Base-by-base conservation (phyloP, 345 rosid species). In the Punica granatum region DNA sequence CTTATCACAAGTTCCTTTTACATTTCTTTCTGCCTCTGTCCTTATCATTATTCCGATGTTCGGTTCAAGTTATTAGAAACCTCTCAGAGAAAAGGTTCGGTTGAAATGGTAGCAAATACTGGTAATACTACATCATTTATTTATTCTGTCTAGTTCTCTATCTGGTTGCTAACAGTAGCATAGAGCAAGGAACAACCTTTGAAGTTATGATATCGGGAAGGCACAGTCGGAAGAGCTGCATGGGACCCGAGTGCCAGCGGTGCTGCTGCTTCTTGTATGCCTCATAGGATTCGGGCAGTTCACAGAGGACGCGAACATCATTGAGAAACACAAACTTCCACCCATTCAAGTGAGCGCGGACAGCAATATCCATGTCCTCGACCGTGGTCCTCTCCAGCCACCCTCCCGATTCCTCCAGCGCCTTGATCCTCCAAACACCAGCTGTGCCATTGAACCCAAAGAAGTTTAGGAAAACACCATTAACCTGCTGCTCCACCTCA, bases 301-400 rank as follows among this genome's bases (percentile, higher is more conserved):
- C 96, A 34, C 96, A 89, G 11, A 87, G 84, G 34, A 85, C 96
- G 75, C 77, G 81, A 8, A 89, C 94, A 48, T 92, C 98, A 46
- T 92, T 88, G 9, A 92, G 88, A 67, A 77, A 89, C 61, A 92
- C 77, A 54, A 92, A 89, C 67, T 86, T 89, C 98, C 98, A 92
- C 0, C 98, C 96, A 28, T 82, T 77, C 41, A 92, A 80, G 75
- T 92, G 98, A 0, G 98, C 97, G 65, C 97, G 78, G 56, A 91
- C 97, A 0, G 97, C 96, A 11, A 91, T 89, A 67, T 91, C 97
- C 97, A 91, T 91, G 70, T 91, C 97, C 71, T 91, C 97, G 8
- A 91, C 97, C 0, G 97, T 91, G 0, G 97, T 91, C 75, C 97
- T 84, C 67, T 91, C 97, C 2, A 91, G 90, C 97, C 97, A 91